Percentiles rank a stretch among this genome's conserved stretches.
phyloP scores from a whole-genome alignment of 768 basidiomycete genomes.

The Boletellus sp. region DNA sequence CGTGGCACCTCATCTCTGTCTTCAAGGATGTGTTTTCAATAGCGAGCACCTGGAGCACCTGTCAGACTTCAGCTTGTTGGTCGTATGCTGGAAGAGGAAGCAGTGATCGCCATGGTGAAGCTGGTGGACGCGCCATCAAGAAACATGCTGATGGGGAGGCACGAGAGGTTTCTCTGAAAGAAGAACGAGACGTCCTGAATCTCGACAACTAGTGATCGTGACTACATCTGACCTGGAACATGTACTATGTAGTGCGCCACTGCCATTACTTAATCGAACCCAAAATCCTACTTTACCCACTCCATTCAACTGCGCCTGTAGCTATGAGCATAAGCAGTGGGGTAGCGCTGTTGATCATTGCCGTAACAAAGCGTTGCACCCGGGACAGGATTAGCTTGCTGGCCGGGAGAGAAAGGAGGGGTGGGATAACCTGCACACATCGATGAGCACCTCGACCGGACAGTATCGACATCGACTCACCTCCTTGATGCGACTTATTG shows the following conservation, averaged over 20 bases:
- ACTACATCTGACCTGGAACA: too few relatives aligned
- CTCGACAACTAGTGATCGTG: too few relatives aligned
- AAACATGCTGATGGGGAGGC: neutral
- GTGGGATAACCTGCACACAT: conserved; percentile 1
- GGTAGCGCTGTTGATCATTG: neutral
- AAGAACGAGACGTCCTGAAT: neutral
- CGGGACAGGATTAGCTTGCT: neutral
- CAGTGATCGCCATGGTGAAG: too few relatives aligned
- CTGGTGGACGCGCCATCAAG: conserved; percentile 34
- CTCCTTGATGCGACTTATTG: neutral
- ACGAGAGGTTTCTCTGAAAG: neutral
- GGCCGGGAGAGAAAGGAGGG: neutral
- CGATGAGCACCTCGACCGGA: neutral
- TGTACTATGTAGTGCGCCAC: too few relatives aligned
- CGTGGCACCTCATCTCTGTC: too few relatives aligned
- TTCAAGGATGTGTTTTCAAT: too few relatives aligned
- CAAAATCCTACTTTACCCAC: too few relatives aligned
- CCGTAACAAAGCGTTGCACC: neutral
- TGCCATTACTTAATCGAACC: too few relatives aligned
- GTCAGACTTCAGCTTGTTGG: too few relatives aligned
- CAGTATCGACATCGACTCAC: neutral
- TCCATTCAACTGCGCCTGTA: too few relatives aligned
- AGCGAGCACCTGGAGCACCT: too few relatives aligned
- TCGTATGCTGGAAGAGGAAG: too few relatives aligned
- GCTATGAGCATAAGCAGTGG: neutral